Conservation (phyloP, 2,329 filamentous ascomycete genomes). For the Pseudogymnoascus sp. region DNA sequence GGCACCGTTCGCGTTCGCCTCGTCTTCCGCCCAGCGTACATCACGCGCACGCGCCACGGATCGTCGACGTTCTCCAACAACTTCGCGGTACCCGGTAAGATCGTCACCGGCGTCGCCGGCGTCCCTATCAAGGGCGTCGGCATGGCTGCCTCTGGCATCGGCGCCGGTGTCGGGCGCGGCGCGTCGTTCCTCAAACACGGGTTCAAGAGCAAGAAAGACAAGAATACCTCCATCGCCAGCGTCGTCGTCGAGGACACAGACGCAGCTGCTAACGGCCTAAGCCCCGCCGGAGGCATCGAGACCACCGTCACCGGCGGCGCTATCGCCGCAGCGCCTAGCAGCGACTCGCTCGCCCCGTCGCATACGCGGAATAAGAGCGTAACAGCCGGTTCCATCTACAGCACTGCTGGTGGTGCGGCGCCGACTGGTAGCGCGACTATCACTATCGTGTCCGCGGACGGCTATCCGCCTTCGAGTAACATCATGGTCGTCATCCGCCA, state of each 20-base stretch:
- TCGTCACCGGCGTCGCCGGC: slow-evolving; percentile 71
- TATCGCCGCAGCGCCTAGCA: slow-evolving; percentile 11
- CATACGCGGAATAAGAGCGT: slow-evolving; percentile 46
- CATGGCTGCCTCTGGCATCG: slow-evolving; percentile 47
- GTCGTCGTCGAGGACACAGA: slow-evolving; percentile 33
- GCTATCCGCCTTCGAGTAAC: slow-evolving; percentile 67
- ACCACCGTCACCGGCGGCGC: background rate
- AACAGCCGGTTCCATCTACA: slow-evolving; percentile 58
- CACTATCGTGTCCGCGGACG: slow-evolving; percentile 67
- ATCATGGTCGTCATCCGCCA: slow-evolving; percentile 69
- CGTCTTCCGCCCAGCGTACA: slow-evolving; percentile 87
- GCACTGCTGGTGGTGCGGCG: slow-evolving; percentile 45
- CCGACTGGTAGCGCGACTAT: slow-evolving; percentile 71
- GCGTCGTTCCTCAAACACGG: slow-evolving; percentile 85
- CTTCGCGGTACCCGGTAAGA: slow-evolving; percentile 77
- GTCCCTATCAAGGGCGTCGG: slow-evolving; percentile 91
- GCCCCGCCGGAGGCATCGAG: background rate
- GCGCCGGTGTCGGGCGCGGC: slow-evolving; percentile 76
- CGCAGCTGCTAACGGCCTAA: slow-evolving; percentile 23
- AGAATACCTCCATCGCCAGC: slow-evolving; percentile 34
- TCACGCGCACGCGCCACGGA: slow-evolving; percentile 76
- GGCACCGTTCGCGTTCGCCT: slow-evolving; percentile 74
- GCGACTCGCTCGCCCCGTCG: slow-evolving; percentile 7
- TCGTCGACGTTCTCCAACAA: slow-evolving; percentile 89
- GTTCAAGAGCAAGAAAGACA: slow-evolving; percentile 61